phyloP scores from a whole-genome alignment of 306 rosid genomes.

The Cicer judaicum region DNA sequence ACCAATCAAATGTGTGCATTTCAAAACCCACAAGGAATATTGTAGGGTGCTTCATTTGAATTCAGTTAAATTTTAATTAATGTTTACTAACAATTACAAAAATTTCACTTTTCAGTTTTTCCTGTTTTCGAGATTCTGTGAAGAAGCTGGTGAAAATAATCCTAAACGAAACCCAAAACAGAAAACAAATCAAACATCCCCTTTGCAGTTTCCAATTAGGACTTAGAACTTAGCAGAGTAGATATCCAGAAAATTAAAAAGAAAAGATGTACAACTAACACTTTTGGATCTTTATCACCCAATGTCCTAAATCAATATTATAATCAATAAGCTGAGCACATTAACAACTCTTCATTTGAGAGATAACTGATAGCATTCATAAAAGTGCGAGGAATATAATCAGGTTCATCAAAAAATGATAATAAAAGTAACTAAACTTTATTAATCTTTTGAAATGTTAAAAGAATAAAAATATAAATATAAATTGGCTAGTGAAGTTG shows the following conservation, averaged over 20 bases:
- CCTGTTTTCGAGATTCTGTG: constrained; percentile 13
- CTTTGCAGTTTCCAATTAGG: background rate
- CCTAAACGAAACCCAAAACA: constrained; percentile 17
- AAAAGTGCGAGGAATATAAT: constrained; percentile 23
- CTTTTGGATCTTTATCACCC: background rate
- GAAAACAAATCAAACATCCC: constrained; percentile 12
- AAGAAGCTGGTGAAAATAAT: constrained; percentile 12
- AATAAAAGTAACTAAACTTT: constrained; percentile 5
- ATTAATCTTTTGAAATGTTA: constrained; percentile 4
- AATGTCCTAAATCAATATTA: background rate
- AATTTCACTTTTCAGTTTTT: constrained; percentile 5
- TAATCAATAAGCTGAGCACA: background rate
- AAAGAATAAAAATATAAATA: constrained; percentile 3
- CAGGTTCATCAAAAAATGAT: background rate
- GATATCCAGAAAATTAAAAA: constrained; percentile 14
- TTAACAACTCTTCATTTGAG: constrained; percentile 9
- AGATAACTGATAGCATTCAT: constrained; percentile 16
- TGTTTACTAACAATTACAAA: constrained; percentile 26
- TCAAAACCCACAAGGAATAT: constrained; percentile 25
- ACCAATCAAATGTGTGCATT: background rate
- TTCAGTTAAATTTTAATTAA: constrained; percentile 14
- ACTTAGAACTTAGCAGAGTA: constrained; percentile 29
- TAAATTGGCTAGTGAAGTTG: constrained; percentile 1
- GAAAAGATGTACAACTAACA: background rate
- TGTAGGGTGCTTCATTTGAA: background rate